Conservation (phyloP, 192 early-diverging fungal genomes). For the Pecoramyces ruminantium region DNA sequence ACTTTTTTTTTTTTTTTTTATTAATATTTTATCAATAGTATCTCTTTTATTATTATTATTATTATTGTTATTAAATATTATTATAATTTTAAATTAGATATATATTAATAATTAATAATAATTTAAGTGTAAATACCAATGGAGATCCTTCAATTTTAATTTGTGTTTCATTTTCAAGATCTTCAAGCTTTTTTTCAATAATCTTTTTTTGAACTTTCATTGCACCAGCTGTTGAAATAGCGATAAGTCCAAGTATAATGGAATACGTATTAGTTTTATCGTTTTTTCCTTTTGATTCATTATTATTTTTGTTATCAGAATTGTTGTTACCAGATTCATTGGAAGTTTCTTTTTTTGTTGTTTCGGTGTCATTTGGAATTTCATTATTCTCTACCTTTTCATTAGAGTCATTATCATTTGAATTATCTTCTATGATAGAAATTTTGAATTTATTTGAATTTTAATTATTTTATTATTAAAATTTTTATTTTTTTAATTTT, state of each 20-base stretch:
- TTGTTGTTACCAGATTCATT: neutral
- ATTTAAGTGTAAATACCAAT: neutral
- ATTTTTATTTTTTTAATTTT: too few species aligned
- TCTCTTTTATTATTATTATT: too few species aligned
- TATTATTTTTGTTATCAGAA: neutral
- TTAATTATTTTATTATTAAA: too few species aligned
- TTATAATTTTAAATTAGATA: too few species aligned
- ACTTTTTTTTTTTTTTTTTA: too few species aligned
- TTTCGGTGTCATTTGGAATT: neutral
- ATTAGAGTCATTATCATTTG: neutral
- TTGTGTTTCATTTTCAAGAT: neutral
- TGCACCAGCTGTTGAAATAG: neutral
- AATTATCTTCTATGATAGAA: neutral
- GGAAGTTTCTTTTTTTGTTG: neutral
- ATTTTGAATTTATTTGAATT: too few species aligned
- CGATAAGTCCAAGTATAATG: neutral
- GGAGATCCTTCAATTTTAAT: neutral
- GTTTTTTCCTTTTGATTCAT: neutral
- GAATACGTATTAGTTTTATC: neutral
- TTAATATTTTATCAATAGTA: too few species aligned
- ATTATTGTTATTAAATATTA: too few species aligned
- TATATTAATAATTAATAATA: too few species aligned
- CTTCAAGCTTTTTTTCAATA: neutral
- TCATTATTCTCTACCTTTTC: neutral
- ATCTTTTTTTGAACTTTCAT: neutral